phyloP scores from a whole-genome alignment of 2,329 filamentous ascomycete species.

The Fusarium tuaranense region DNA sequence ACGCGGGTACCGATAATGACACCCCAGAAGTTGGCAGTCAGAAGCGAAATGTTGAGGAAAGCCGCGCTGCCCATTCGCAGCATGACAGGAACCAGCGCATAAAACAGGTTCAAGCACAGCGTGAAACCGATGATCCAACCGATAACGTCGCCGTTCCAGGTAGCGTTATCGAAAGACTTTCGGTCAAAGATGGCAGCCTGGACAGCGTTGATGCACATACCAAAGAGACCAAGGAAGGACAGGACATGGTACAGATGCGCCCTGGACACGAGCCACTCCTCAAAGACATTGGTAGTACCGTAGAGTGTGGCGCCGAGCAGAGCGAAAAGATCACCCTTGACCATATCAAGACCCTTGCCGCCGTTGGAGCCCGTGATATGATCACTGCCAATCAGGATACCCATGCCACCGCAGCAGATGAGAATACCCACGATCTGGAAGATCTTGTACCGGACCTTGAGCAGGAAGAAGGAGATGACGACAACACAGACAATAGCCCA shows the following conservation, averaged over 20 bases:
- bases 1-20: slow-evolving; percentile 91
- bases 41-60: slow-evolving; percentile 95
- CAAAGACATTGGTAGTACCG: slow-evolving; percentile 89
- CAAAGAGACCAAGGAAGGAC: slow-evolving; percentile 89
- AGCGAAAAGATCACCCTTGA: slow-evolving; percentile 95
- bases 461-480: slow-evolving; percentile 81
- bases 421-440: slow-evolving; percentile 89
- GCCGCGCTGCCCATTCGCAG: slow-evolving; percentile 91
- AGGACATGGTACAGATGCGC: slow-evolving; percentile 93
- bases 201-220: slow-evolving; percentile 89
- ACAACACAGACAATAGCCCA: slow-evolving; percentile 98
- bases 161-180: slow-evolving; percentile 71
- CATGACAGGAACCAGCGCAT: slow-evolving; percentile 86
- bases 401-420: slow-evolving; percentile 90
- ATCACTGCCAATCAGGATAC: slow-evolving; percentile 87
- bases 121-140: slow-evolving; percentile 95
- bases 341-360: slow-evolving; percentile 73
- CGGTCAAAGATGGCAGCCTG: slow-evolving; percentile 95
- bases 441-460: slow-evolving; percentile 89
- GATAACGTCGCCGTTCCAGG: slow-evolving; percentile 75
- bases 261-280: slow-evolving; percentile 93
- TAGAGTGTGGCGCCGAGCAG: slow-evolving; percentile 91
- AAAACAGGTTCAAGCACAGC: slow-evolving; percentile 84
- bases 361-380: slow-evolving; percentile 83
- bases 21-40: slow-evolving; percentile 98